These are phyloP conservation scores for Botryotinia convoluta DNA, from an alignment of 2,329 filamentous ascomycete genomes.

Conservation along the genomic window DNA sequence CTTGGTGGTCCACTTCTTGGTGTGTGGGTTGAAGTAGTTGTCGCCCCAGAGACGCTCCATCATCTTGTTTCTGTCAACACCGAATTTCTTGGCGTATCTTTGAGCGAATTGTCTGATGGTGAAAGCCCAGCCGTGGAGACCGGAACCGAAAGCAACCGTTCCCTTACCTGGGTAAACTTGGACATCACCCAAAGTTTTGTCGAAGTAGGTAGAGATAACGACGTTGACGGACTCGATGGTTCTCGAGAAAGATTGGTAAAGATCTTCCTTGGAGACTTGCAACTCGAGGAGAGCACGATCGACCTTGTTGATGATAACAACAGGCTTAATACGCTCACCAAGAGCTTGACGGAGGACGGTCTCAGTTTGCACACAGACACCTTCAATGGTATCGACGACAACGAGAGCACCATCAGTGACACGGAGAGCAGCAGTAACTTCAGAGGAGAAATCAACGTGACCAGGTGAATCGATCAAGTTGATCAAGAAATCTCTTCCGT, in stretches of 20 bases:
- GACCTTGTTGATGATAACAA: conserved; percentile 99
- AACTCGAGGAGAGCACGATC: conserved; percentile 99
- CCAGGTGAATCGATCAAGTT: conserved; percentile 99
- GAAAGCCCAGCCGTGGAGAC: conserved; percentile 99
- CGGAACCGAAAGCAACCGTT: conserved; percentile 98
- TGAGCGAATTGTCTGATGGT: conserved; percentile 96
- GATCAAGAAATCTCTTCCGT: conserved; percentile 97
- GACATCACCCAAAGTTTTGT: conserved; percentile 94
- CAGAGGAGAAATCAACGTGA: conserved; percentile 99
- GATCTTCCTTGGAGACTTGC: conserved; percentile 96
- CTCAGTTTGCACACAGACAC: conserved; percentile 99
- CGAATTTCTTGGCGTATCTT: conserved; percentile 99
- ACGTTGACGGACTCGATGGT: conserved; percentile 99
- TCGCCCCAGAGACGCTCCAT: conserved; percentile 99
- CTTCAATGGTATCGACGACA: conserved; percentile 99
- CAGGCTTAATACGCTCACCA: conserved; percentile 99
- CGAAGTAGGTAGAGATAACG: conserved; percentile 98
- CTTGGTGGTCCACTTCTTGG: conserved; percentile 99
- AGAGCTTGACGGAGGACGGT: conserved; percentile 98
- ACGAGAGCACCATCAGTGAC: conserved; percentile 99
- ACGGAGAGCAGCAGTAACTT: conserved; percentile 98
- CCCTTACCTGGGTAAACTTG: conserved; percentile 98
- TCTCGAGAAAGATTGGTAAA: conserved; percentile 99
- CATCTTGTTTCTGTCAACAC: conserved; percentile 99
- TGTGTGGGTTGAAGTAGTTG: conserved; percentile 99